These are phyloP conservation scores for Zasmidium cellare DNA, from an alignment of 2,329 filamentous ascomycete genomes.

Conservation along the genomic window DNA sequence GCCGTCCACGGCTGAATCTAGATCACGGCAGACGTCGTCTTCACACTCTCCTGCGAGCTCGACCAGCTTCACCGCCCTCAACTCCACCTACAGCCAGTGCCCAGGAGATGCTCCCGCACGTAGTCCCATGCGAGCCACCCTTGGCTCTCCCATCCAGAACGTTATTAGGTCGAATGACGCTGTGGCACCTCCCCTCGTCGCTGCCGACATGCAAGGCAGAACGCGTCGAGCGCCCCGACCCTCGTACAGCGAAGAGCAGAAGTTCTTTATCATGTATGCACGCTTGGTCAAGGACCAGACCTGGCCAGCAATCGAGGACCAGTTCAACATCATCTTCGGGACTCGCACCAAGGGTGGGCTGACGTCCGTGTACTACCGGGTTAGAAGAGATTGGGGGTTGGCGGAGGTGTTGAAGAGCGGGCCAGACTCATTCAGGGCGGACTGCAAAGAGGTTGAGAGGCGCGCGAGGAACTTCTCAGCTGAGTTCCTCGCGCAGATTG, in stretches of 20 bases:
- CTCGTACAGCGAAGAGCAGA: constrained; percentile 36
- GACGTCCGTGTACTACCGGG: constrained; percentile 36
- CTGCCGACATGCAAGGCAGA: constrained; percentile 4
- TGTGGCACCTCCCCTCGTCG: neutral
- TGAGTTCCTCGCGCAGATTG: constrained; percentile 31
- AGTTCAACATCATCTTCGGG: constrained; percentile 26
- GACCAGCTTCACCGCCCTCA: neutral
- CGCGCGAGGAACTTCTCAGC: constrained; percentile 29
- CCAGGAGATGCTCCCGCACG: neutral
- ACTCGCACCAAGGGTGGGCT: constrained; percentile 33
- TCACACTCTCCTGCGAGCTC: neutral
- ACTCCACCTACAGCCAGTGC: neutral
- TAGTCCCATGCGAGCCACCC: no score
- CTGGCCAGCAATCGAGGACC: constrained; percentile 33
- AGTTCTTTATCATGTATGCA: constrained; percentile 36
- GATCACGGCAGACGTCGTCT: neutral
- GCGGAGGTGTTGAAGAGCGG: constrained; percentile 34
- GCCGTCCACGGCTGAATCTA: neutral
- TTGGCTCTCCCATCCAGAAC: neutral
- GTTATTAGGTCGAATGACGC: neutral
- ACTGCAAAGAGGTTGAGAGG: constrained; percentile 27
- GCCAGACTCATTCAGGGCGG: constrained; percentile 25
- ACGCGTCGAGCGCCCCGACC: constrained; percentile 29
- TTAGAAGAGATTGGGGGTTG: constrained; percentile 34
- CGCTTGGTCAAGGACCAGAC: constrained; percentile 30